Conservation (phyloP, 2,329 filamentous ascomycete genomes). For the Dothidotthia symphoricarpi region DNA sequence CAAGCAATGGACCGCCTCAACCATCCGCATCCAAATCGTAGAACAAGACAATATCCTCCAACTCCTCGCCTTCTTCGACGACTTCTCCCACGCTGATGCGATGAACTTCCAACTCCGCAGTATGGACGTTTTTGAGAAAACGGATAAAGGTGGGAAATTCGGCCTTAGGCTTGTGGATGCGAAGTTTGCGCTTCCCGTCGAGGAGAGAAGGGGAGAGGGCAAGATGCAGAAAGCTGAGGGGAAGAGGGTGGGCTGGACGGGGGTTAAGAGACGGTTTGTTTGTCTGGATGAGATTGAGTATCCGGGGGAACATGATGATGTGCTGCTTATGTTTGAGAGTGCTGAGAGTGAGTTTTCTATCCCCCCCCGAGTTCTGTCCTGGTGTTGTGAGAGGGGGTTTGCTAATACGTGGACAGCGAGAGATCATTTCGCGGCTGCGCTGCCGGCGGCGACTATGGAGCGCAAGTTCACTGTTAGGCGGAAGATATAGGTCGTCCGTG, state of each 20-base stretch:
- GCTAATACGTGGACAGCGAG: constrained; percentile 42
- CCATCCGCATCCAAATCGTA: constrained; percentile 76
- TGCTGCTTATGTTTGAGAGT: constrained; percentile 78
- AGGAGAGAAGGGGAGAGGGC: constrained; percentile 48
- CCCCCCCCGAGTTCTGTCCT: not conserved
- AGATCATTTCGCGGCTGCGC: constrained; percentile 46
- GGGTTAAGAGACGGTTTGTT: constrained; percentile 68
- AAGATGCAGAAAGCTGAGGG: constrained; percentile 53
- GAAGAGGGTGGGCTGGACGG: constrained; percentile 49
- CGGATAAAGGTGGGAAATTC: constrained; percentile 56
- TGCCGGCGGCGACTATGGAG: constrained; percentile 45
- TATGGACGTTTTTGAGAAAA: constrained; percentile 75
- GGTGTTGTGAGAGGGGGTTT: too few species aligned
- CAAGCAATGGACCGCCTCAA: constrained; percentile 88
- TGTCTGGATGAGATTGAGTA: constrained; percentile 86
- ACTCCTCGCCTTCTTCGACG: constrained; percentile 81
- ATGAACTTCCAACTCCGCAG: constrained; percentile 86
- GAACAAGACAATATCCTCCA: constrained; percentile 72
- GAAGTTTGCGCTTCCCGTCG: constrained; percentile 78
- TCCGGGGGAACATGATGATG: constrained; percentile 89
- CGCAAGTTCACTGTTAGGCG: constrained; percentile 47
- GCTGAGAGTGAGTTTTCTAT: constrained; percentile 62
- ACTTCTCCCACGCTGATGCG: constrained; percentile 80
- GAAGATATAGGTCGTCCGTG: constrained; percentile 42
- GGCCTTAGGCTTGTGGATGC: constrained; percentile 81